Percentiles rank a stretch among this genome's conserved stretches.
Evolutionary conservation across 441 rosid genomes (phyloP).

Genomic region (Adansonia grandidieri): DNA sequence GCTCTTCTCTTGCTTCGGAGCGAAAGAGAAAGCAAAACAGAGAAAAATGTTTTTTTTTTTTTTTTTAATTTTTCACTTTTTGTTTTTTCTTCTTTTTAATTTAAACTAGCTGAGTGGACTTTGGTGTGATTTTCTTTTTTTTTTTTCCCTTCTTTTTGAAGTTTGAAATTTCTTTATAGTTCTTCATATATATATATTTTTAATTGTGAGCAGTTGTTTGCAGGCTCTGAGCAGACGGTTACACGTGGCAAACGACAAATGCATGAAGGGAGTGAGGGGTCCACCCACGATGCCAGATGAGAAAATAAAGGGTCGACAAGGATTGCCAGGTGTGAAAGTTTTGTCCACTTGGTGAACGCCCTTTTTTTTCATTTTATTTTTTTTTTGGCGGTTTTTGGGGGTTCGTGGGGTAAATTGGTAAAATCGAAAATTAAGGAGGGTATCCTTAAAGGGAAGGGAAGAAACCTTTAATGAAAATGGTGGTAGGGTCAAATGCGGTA

Average conservation of each 20-base stretch:
- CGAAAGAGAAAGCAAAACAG: conserved; percentile 27
- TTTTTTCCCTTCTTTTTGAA: not conserved
- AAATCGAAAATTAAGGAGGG: conserved; percentile 13
- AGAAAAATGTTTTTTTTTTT: not conserved
- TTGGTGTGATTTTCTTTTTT: conserved; percentile 24
- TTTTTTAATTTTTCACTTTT: conserved; percentile 22
- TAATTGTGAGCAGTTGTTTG: conserved; percentile 38
- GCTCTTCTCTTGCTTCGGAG: conserved; percentile 13
- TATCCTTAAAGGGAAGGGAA: not conserved
- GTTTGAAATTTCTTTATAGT: conserved; percentile 1
- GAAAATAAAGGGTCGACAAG: conserved; percentile 26
- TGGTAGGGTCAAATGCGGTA: conserved; percentile 36
- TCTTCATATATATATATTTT: not conserved
- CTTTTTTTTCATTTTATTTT: not conserved
- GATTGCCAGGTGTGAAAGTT: conserved; percentile 32
- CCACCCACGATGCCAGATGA: conserved; percentile 38
- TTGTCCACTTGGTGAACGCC: conserved; percentile 32
- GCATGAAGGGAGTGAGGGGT: not conserved
- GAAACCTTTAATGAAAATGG: conserved; percentile 7
- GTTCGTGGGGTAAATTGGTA: conserved; percentile 1
- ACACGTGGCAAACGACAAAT: conserved; percentile 42
- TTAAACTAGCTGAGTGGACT: conserved; percentile 48
- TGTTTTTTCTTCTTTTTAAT: conserved; percentile 6
- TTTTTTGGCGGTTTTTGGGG: not conserved
- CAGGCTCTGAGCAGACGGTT: conserved; percentile 45